Base-by-base conservation (phyloP, 2,329 filamentous ascomycete genomes). In the Alternaria triticimaculans region DNA sequence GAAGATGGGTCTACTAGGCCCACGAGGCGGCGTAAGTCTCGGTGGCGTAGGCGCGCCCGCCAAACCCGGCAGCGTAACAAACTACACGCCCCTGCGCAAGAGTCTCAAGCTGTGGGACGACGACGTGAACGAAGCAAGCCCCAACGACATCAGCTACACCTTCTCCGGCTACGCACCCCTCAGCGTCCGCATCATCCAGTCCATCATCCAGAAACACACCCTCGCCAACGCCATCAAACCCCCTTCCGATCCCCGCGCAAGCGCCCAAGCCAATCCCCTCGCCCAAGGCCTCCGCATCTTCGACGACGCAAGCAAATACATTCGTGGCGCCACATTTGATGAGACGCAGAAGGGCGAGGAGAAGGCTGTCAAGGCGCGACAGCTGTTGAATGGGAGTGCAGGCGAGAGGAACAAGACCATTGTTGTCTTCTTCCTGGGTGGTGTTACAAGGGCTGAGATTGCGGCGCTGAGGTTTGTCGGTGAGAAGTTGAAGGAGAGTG, bases 121-220 rank as follows among this genome's bases (percentile, higher is more conserved):
- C 77, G 96, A 98, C 78, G 95, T 99, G 43, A 94, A 97, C 76
- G 96, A 99, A 80, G 90, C 96, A 63, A 92, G 96, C 50, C 96
- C 96, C 3, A 92, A 96, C 73, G 96, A 99, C 73, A 90, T 98
- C 65, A 92, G 94, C n/a, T 99, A 99, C 75, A 94, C 97, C 11
- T 99, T 98, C 81, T 97, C 93, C 68, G 96, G 96, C 56, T 99
- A 98, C 77, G 96, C 96, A 5, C 96, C 96, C 0, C 86, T 99
- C 12, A 97, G 93, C 48, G 88, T 98, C 58, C 90, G 96, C 15
- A 87, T 99, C 5, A 91, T 99, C 6, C 96, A 99, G 80, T 96
- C 93, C 76, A 88, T 98, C 54, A 82, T 99, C 51, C 94, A 98
- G 79, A 99, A 99, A 80, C 89, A 93, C 60, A 92, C 94, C 70